A percentile compares a stretch with the other conserved stretches of the same genome.
Conservation (phyloP, 805 yeast species). For the Suhomyces xylopsoci region DNA sequence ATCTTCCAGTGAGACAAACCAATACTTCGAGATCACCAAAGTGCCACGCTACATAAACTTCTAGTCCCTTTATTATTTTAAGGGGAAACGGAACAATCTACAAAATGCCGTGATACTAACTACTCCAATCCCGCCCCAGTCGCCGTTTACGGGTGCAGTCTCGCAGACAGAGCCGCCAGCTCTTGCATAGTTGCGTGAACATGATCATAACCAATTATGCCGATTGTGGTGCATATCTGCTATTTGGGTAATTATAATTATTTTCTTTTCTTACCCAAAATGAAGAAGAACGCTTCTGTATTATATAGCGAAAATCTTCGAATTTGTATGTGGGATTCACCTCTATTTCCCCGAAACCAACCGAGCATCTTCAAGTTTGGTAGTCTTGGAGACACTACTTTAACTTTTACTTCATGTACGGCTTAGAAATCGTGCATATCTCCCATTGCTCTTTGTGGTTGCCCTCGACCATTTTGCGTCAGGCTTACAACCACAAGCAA, state of each 20-base stretch:
- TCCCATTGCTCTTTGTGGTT: neutral
- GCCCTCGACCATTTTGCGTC: neutral
- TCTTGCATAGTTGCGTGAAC: neutral
- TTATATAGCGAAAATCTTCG: neutral
- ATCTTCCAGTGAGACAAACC: neutral
- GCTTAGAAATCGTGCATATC: neutral
- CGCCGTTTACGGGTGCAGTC: neutral
- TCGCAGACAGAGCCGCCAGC: neutral
- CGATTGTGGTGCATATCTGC: neutral
- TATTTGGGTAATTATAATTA: neutral
- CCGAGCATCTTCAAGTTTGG: neutral
- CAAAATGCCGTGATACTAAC: neutral
- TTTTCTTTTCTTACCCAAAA: neutral
- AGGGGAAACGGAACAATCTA: neutral
- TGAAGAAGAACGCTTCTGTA: neutral
- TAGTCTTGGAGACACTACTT: neutral
- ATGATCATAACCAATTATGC: neutral
- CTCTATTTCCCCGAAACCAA: neutral
- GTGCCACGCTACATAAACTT: neutral
- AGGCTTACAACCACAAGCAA: conserved; percentile 1
- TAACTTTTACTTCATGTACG: neutral
- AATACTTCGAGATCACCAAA: neutral
- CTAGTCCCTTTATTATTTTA: neutral
- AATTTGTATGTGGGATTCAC: neutral
- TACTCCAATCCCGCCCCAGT: neutral